phyloP scores from a whole-genome alignment of 2,329 filamentous ascomycete genomes.

The Diaporthe vexans region DNA sequence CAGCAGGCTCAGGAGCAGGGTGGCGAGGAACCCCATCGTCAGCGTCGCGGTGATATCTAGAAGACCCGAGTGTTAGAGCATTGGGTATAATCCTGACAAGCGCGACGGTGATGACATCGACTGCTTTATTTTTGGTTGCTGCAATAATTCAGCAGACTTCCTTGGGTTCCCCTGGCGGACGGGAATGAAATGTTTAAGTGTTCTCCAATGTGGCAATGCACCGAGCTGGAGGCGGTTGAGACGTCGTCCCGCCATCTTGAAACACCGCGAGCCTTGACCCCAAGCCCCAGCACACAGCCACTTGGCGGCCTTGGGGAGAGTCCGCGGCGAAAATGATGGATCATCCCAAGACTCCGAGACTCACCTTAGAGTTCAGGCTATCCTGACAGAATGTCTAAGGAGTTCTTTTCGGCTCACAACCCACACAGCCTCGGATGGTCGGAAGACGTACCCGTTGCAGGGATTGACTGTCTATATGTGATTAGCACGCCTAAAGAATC shows the following conservation, averaged over 20 bases:
- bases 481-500: neutral
- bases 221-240: neutral
- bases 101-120: neutral
- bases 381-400: neutral
- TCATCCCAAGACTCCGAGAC: conserved; percentile 16
- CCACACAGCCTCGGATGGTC: neutral
- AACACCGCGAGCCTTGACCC: conserved; percentile 15
- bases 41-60: neutral
- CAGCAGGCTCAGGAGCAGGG: conserved; percentile 1
- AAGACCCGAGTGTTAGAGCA: neutral
- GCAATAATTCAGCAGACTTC: conserved; percentile 10
- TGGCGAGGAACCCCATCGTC: neutral
- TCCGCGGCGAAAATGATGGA: conserved; percentile 6
- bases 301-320: neutral
- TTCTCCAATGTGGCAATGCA: neutral
- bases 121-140: neutral
- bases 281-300: neutral
- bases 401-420: too few species aligned
- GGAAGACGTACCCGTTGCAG: neutral
- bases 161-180: neutral
- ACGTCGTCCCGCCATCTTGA: conserved; percentile 31
- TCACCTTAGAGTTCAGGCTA: neutral
- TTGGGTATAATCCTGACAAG: neutral
- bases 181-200: conserved; percentile 11
- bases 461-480: neutral